phyloP scores from a whole-genome alignment of 306 rosid species.

The Morella rubra region DNA sequence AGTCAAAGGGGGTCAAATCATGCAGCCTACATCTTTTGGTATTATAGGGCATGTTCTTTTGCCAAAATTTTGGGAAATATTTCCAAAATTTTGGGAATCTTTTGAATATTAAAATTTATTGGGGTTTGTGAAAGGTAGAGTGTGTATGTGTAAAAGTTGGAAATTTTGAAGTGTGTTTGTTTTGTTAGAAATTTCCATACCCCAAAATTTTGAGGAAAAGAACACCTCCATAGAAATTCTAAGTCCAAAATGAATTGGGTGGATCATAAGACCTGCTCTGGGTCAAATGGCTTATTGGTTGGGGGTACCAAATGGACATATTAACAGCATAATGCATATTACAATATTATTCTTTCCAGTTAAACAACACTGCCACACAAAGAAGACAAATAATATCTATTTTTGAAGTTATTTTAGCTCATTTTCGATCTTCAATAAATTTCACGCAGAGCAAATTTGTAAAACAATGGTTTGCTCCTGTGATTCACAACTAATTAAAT shows the following conservation, averaged over 20 bases:
- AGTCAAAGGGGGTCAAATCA: background rate
- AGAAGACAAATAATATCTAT: background rate
- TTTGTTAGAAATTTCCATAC: too few species aligned
- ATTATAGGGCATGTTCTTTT: too few species aligned
- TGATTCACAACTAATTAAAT: constrained; percentile 3
- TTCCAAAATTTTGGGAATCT: too few species aligned
- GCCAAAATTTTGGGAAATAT: too few species aligned
- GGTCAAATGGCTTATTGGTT: background rate
- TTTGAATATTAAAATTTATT: too few species aligned
- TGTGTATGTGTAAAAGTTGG: too few species aligned
- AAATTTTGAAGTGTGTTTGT: too few species aligned
- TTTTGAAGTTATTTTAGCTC: background rate
- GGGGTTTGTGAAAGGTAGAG: too few species aligned
- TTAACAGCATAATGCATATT: background rate
- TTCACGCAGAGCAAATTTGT: background rate
- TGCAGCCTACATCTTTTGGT: background rate
- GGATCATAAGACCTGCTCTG: background rate
- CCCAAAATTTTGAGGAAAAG: too few species aligned
- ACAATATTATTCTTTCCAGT: background rate
- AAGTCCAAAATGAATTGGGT: background rate
- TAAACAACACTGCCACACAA: background rate
- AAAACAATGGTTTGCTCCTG: background rate
- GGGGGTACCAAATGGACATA: background rate
- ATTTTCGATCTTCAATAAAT: background rate
- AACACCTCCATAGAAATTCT: too few species aligned